Evolutionary conservation across 768 basidiomycete species (phyloP).

Genomic region (Leccinellum albellum): DNA sequence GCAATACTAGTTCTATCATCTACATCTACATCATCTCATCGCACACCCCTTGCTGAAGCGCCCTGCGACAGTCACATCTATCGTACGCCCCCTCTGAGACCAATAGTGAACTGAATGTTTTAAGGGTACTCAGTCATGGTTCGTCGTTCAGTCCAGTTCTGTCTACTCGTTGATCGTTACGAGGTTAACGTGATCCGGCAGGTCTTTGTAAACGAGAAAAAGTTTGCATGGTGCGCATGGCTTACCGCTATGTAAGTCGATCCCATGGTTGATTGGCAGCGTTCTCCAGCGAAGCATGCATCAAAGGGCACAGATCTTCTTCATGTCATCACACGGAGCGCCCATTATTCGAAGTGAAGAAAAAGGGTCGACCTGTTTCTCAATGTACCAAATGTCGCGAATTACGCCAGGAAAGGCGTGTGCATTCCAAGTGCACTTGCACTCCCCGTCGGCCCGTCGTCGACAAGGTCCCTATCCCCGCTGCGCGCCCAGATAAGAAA

Average conservation of each 20-base stretch:
- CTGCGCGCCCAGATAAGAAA: constrained; percentile 32
- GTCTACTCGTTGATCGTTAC: background rate
- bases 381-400: constrained; percentile 86
- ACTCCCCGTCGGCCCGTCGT: constrained; percentile 35
- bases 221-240: constrained; percentile 64
- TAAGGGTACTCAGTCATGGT: constrained; percentile 20
- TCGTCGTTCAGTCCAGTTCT: background rate
- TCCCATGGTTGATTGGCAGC: constrained; percentile 11
- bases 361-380: constrained; percentile 88
- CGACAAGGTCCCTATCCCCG: constrained; percentile 32
- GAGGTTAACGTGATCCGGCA: constrained; percentile 14
- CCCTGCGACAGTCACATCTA: background rate
- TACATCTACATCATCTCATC: too few relatives aligned
- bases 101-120: constrained; percentile 11
- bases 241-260: background rate
- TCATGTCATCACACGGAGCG: constrained; percentile 83
- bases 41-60: background rate
- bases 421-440: constrained; percentile 83
- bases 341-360: constrained; percentile 90
- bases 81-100: background rate
- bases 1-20: too few relatives aligned
- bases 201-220: constrained; percentile 76
- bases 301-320: constrained; percentile 92
- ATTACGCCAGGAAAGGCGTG: constrained; percentile 71
- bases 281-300: constrained; percentile 74